These are phyloP conservation scores for Ustilago vetiveriae DNA, from an alignment of 1,284 basidiomycete genomes.

Conservation along the genomic window DNA sequence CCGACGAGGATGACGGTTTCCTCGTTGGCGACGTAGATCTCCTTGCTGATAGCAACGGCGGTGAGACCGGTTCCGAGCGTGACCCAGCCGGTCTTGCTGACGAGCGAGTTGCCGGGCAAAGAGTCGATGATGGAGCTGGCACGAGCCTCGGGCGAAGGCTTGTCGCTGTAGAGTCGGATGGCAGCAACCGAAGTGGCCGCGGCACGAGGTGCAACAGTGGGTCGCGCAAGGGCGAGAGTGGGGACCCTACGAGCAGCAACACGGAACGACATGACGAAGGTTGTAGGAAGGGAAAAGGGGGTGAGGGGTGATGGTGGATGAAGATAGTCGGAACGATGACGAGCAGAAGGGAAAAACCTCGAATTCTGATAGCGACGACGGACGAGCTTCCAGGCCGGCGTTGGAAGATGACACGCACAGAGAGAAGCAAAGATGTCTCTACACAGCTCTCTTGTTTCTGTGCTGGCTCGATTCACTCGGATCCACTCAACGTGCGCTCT, in stretches of 20 bases:
- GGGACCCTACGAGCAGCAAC: slow-evolving; percentile 45
- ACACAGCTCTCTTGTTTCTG: too few relatives aligned
- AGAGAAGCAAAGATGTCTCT: not conserved
- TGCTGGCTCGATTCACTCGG: too few relatives aligned
- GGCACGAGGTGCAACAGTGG: slow-evolving; percentile 30
- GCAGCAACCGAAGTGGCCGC: slow-evolving; percentile 46
- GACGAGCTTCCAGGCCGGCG: not conserved
- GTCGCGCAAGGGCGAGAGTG: slow-evolving; percentile 49
- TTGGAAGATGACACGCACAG: not conserved
- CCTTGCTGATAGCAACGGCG: slow-evolving; percentile 93
- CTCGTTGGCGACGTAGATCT: slow-evolving; percentile 97
- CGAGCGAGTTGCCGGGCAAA: slow-evolving; percentile 88
- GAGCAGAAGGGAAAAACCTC: not conserved
- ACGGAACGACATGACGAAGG: slow-evolving; percentile 40
- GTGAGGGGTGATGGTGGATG: slow-evolving; percentile 9
- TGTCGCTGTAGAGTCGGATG: slow-evolving; percentile 63
- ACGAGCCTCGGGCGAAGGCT: slow-evolving; percentile 77
- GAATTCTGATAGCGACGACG: slow-evolving; percentile 24
- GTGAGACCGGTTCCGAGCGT: slow-evolving; percentile 88
- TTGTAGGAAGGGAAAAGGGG: slow-evolving; percentile 2
- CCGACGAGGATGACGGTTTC: slow-evolving; percentile 74
- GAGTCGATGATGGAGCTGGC: slow-evolving; percentile 90
- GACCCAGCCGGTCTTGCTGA: slow-evolving; percentile 91
- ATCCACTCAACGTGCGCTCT: slow-evolving; percentile 1
- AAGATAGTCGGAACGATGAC: slow-evolving; percentile 8